Percentiles rank a stretch among this genome's conserved stretches.
These are phyloP conservation scores for Claviceps sp. DNA, from an alignment of 2,329 filamentous ascomycete species.

Conservation along the genomic window DNA sequence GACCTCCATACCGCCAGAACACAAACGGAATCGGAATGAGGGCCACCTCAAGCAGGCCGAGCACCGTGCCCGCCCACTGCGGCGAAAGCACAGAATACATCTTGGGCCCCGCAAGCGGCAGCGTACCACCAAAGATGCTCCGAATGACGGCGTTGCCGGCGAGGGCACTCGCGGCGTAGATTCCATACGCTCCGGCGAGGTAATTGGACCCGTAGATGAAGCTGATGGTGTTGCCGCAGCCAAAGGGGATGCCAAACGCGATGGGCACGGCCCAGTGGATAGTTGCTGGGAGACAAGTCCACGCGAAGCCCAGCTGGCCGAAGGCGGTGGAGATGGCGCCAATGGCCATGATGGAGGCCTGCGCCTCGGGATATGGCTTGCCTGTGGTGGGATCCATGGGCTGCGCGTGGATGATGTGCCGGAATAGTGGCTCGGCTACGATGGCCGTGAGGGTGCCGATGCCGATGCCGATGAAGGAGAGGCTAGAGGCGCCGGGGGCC, in stretches of 20 bases:
- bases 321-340: conserved; percentile 60
- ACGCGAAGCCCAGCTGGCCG: conserved; percentile 76
- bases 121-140: conserved; percentile 58
- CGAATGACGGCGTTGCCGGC: conserved; percentile 68
- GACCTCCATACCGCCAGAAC: conserved; percentile 52
- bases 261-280: conserved; percentile 78
- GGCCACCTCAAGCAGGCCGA: conserved; percentile 58
- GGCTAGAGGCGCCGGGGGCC: conserved; percentile 57
- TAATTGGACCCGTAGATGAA: conserved; percentile 81
- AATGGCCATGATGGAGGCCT: conserved; percentile 67
- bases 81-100: conserved; percentile 60
- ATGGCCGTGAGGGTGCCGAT: conserved; percentile 50
- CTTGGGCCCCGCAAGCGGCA: conserved; percentile 60
- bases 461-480: conserved; percentile 64
- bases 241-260: conserved; percentile 66
- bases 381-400: conserved; percentile 63
- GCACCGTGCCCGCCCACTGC: conserved; percentile 66
- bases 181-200: conserved; percentile 62
- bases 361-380: conserved; percentile 62
- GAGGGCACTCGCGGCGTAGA: conserved; percentile 69
- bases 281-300: conserved; percentile 64
- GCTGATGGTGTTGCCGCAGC: conserved; percentile 59
- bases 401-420: conserved; percentile 65
- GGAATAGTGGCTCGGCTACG: conserved; percentile 54
- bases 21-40: conserved; percentile 70